phyloP scores from a whole-genome alignment of 202 grass and related monocot species.

The Panicum hallii region DNA sequence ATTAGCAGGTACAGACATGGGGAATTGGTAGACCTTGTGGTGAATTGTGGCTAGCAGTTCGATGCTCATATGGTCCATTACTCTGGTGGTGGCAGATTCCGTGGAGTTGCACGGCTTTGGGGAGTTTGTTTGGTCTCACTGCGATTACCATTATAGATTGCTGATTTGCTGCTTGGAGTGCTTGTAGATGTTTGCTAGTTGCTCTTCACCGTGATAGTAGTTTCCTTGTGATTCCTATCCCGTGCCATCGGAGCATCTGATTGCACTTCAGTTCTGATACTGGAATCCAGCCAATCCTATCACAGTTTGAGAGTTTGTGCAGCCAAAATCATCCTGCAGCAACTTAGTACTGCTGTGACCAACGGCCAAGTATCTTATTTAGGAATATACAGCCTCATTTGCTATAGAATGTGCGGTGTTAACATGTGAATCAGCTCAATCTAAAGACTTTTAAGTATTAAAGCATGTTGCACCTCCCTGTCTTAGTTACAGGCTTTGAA shows the following conservation, averaged over 20 bases:
- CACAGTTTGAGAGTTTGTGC: background rate
- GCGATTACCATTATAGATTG: background rate
- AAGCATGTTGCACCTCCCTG: background rate
- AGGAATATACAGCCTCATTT: background rate
- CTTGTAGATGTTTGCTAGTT: background rate
- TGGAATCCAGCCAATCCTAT: background rate
- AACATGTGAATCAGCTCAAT: background rate
- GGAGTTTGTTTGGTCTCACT: background rate
- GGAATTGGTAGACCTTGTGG: background rate
- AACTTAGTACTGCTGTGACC: background rate
- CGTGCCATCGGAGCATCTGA: background rate
- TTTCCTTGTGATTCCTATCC: slow-evolving; percentile 16
- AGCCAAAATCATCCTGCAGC: background rate
- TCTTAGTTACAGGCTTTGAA: background rate
- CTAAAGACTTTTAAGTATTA: background rate
- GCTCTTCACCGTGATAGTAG: background rate
- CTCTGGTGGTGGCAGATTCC: background rate
- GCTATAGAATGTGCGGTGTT: background rate
- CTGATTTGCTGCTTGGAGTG: background rate
- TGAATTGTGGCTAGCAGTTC: background rate
- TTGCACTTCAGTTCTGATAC: background rate
- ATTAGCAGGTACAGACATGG: background rate
- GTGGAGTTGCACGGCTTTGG: background rate
- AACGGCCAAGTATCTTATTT: background rate
- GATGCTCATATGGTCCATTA: background rate